Evolutionary conservation across 2,329 filamentous ascomycete species (phyloP).

Genomic region (Fusarium aywerte): DNA sequence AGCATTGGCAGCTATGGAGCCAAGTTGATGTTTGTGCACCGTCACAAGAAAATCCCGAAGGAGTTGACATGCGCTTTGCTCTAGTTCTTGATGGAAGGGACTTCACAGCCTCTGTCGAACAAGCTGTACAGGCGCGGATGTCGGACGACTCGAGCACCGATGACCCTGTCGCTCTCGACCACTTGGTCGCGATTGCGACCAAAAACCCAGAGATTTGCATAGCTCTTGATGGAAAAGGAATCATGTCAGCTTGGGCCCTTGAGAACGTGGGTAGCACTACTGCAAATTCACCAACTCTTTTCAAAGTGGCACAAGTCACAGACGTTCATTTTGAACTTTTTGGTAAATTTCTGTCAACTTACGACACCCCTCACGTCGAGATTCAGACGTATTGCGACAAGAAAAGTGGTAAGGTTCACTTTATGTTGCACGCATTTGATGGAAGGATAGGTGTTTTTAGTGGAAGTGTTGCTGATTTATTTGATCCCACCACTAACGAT

Average conservation of each 20-base stretch:
- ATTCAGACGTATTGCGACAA: slow-evolving; percentile 78
- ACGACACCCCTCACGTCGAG: slow-evolving; percentile 65
- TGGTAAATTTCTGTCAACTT: slow-evolving; percentile 45
- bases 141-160: slow-evolving; percentile 68
- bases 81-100: slow-evolving; percentile 87
- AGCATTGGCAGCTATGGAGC: slow-evolving; percentile 82
- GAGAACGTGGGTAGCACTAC: slow-evolving; percentile 83
- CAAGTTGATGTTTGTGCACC: slow-evolving; percentile 80
- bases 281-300: slow-evolving; percentile 74
- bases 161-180: slow-evolving; percentile 76
- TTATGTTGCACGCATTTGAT: slow-evolving; percentile 87
- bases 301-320: slow-evolving; percentile 85
- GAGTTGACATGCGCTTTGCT: slow-evolving; percentile 54
- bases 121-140: slow-evolving; percentile 71
- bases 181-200: slow-evolving; percentile 87
- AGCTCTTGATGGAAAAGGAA: slow-evolving; percentile 82
- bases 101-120: slow-evolving; percentile 80
- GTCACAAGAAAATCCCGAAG: slow-evolving; percentile 61
- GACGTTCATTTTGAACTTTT: slow-evolving; percentile 63
- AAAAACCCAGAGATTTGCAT: slow-evolving; percentile 88
- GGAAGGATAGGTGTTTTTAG: slow-evolving; percentile 86
- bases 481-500: slow-evolving; percentile 75
- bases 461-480: slow-evolving; percentile 79
- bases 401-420: slow-evolving; percentile 70
- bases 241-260: slow-evolving; percentile 91